A percentile compares a stretch with the other conserved stretches of the same genome.
Evolutionary conservation across 805 yeast genomes (phyloP).

Genomic region (Saturnispora sanitii): DNA sequence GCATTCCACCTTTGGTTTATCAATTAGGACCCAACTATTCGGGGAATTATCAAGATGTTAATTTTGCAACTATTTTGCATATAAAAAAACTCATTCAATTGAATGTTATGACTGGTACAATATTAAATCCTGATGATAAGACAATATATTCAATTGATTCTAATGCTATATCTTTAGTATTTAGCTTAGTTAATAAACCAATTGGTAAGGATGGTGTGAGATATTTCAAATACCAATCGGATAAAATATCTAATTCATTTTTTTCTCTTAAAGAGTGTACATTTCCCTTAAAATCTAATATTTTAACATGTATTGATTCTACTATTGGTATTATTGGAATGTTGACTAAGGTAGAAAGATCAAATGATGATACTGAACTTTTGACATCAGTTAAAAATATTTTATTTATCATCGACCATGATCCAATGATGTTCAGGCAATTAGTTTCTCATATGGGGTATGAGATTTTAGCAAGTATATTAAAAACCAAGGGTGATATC

Average conservation of each 20-base stretch:
- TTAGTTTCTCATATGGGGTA: slow-evolving; percentile 55
- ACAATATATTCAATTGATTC: not conserved
- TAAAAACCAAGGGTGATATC: slow-evolving; percentile 35
- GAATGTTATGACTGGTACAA: not conserved
- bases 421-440: slow-evolving; percentile 41
- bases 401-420: slow-evolving; percentile 33
- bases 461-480: slow-evolving; percentile 43
- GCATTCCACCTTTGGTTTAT: not conserved
- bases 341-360: slow-evolving; percentile 36
- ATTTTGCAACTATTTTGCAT: slow-evolving; percentile 28
- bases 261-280: not conserved
- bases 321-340: slow-evolving; percentile 45
- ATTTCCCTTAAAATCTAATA: not conserved
- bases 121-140: not conserved
- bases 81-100: slow-evolving; percentile 2
- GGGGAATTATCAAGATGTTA: slow-evolving; percentile 32
- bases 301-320: slow-evolving; percentile 25
- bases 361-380: slow-evolving; percentile 28
- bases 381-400: slow-evolving; percentile 31
- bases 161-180: not conserved
- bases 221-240: not conserved
- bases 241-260: not conserved
- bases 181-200: not conserved
- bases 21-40: slow-evolving; percentile 42
- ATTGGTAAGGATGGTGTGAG: not conserved